Conservation (phyloP, 2,329 filamentous ascomycete genomes). For the Coniochaeta sp. region DNA sequence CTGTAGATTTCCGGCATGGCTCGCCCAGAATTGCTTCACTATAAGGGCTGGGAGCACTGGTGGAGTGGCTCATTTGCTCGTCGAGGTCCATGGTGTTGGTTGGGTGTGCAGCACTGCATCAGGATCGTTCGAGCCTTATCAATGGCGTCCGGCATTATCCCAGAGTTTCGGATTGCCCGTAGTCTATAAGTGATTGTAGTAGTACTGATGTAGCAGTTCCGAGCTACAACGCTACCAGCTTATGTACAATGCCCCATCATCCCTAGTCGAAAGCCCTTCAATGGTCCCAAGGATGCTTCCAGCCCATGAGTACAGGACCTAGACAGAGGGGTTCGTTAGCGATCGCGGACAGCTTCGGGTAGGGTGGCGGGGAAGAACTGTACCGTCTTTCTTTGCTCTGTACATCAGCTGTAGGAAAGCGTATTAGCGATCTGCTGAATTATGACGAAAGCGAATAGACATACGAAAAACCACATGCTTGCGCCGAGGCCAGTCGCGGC, state of each 20-base stretch:
- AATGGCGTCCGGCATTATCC: neutral
- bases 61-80: too few species aligned
- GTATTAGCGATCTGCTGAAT: neutral
- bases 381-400: constrained; percentile 90
- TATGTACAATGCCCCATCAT: neutral
- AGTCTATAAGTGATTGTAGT: neutral
- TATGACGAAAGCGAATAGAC: constrained; percentile 21
- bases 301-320: constrained; percentile 75
- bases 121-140: neutral
- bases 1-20: too few species aligned
- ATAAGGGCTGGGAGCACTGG: too few species aligned
- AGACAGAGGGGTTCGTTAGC: constrained; percentile 6
- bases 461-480: constrained; percentile 99
- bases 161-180: neutral
- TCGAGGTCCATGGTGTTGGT: too few species aligned
- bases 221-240: neutral
- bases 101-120: neutral
- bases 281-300: constrained; percentile 97
- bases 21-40: too few species aligned
- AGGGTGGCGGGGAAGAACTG: constrained; percentile 2
- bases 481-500: constrained; percentile 81
- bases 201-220: neutral
- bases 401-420: constrained; percentile 68
- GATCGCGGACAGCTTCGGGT: neutral
- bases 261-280: constrained; percentile 26